Evolutionary conservation across 768 basidiomycete species (phyloP), one percentile per base, ranked within the genome.

Genomic region (Tephrocybe sp.): DNA sequence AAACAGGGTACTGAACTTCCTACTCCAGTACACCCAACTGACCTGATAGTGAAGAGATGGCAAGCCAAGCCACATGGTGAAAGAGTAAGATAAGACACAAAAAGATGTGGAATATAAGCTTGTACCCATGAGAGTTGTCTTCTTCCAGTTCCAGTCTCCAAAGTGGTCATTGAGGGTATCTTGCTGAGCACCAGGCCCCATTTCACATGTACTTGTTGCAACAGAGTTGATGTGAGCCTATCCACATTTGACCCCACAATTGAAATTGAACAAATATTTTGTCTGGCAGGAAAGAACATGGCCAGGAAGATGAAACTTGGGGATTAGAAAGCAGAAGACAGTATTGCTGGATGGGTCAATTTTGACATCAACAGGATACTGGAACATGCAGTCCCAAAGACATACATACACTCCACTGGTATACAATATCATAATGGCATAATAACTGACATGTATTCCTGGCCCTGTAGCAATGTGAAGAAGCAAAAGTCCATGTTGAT

Each of bases 161-260:
- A 59, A 67, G 20, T 66, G 63, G 26, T 61, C 58, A 33, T 67
- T 60, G 3, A 70, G 20, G 0, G 44, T 56, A 20, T 67, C 65
- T 1, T 53, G 57, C 6, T 65, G 50, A 4, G 56, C 53, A 3
- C 65, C 68, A 5, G 65, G 63, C 4, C 68, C 69, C 72, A 74
- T 73, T 55, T 69, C 69, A 15, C 55, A 43, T 2, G 67, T 69
- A 28, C 67, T 66, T 3, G 40, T 38, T 6, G 68, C 61, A 0
- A 62, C 37, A 0, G 52, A 11, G 54, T 70, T 68, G 23, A 63
- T 59, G 18, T 56, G 33, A 0, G 66, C 49, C 68, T 68, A 73
- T 0, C 55, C 58, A 1, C 64, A 43, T 50, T 73, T 68, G 5
- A 62, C 46, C 0, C 55, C 66, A 39, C 37, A 42, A 15, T 49